Evolutionary conservation across 805 yeast genomes (phyloP).

Genomic region (Lipomyces anomalus): DNA sequence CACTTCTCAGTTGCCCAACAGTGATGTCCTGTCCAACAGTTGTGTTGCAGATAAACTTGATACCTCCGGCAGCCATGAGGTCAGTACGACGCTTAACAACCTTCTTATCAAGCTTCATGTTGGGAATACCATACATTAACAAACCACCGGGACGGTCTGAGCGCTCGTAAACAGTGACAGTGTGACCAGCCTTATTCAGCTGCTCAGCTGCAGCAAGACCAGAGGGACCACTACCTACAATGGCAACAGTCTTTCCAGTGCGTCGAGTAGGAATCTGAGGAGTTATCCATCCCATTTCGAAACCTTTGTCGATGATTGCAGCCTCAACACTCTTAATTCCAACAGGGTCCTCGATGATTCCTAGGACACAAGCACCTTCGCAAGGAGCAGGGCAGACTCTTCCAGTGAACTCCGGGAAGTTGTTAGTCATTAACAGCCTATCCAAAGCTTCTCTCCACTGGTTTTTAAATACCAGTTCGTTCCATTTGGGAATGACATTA

Average conservation of each 20-base stretch:
- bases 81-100: constrained; percentile 92
- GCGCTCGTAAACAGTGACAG: constrained; percentile 87
- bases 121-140: constrained; percentile 98
- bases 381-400: constrained; percentile 99
- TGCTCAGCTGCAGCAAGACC: constrained; percentile 97
- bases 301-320: constrained; percentile 93
- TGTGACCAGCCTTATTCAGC: constrained; percentile 91
- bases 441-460: constrained; percentile 93
- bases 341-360: constrained; percentile 90
- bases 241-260: constrained; percentile 79
- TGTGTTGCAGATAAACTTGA: constrained; percentile 67
- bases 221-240: constrained; percentile 95
- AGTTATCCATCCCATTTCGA: constrained; percentile 92
- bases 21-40: constrained; percentile 71
- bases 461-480: constrained; percentile 89
- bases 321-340: constrained; percentile 95
- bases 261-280: constrained; percentile 74
- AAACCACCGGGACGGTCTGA: constrained; percentile 95
- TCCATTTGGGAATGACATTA: constrained; percentile 96
- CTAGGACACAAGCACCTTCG: constrained; percentile 93
- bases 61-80: constrained; percentile 83
- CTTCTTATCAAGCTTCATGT: constrained; percentile 93
- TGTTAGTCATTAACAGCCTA: constrained; percentile 88
- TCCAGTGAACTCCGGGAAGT: constrained; percentile 98
- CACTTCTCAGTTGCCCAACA: constrained; percentile 57